These are phyloP conservation scores for Phytomonas sp. DNA, from an alignment of 208 protist genomes.

Conservation along the genomic window DNA sequence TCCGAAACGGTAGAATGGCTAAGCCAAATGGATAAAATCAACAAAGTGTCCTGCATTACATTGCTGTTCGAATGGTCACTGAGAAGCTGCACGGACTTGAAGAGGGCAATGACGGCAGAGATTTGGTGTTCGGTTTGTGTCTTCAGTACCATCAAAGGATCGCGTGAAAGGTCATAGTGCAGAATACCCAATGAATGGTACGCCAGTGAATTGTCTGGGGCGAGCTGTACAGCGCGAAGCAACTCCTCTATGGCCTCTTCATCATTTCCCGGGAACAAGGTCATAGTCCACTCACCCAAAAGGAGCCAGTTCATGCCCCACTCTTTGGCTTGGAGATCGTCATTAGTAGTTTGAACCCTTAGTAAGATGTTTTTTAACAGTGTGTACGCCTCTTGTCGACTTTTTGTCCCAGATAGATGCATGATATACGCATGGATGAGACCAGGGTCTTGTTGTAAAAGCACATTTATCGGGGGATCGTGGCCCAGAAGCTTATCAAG, in stretches of 20 bases:
- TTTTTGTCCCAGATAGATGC: conserved; percentile 52
- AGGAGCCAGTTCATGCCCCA: conserved; percentile 83
- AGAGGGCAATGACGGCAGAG: conserved; percentile 63
- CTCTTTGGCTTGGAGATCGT: conserved; percentile 32
- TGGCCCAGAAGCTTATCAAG: conserved; percentile 43
- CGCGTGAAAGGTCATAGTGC: conserved; percentile 75
- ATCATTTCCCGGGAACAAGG: conserved; percentile 61
- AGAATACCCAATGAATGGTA: conserved; percentile 86
- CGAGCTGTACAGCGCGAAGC: conserved; percentile 53
- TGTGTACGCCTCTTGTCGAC: conserved; percentile 52
- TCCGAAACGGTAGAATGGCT: conserved; percentile 68
- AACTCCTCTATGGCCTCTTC: conserved; percentile 76
- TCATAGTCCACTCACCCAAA: conserved; percentile 84
- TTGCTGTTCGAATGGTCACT: conserved; percentile 57
- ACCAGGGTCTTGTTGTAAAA: conserved; percentile 64
- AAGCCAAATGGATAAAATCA: conserved; percentile 98
- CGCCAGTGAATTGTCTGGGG: conserved; percentile 60
- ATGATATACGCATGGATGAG: conserved; percentile 86
- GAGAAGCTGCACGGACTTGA: conserved; percentile 72
- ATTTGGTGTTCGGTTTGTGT: conserved; percentile 59
- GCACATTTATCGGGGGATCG: conserved; percentile 23
- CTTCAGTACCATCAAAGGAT: conserved; percentile 45
- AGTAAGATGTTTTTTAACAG: conserved; percentile 62
- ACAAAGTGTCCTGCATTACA: conserved; percentile 96
- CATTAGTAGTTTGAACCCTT: conserved; percentile 27